Base-by-base conservation (phyloP, 192 early-diverging fungal species). In the Coemansia sp. region DNA sequence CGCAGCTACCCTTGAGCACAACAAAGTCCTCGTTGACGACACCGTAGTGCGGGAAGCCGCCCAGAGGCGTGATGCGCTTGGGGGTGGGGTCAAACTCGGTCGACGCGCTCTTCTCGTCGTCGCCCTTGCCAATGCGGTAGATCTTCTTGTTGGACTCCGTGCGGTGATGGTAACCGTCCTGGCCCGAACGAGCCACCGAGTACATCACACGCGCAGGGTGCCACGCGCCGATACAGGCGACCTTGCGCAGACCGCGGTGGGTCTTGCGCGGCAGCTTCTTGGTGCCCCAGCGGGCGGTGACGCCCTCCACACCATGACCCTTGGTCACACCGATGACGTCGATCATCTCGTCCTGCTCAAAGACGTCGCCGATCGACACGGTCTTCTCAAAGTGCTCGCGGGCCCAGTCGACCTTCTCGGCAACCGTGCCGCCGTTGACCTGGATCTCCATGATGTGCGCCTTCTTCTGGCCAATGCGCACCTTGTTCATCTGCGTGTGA, bases 141-240 rank as follows among this genome's bases (percentile, higher is more conserved):
- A 99, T 95, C 88, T 99, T 99, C 90, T 96, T 97, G 89, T 99
- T 99, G 55, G 94, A 72, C 80, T 99, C 96, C 55, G 94, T 97
- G 87, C 96, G 94, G 85, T 97, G 96, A 82, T 99, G 96, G 86
- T 93, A 97, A 83, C 96, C 96, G 80, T 92, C 80, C 84, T 99
- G 96, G 93, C 96, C 96, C 63, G 96, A 90, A 76, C 96, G 94
- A 50, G 96, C 88, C 57, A 99, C 94, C 47, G 96, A 92, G 90
- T 84, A 96, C 92, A 92, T 94, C 74, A 98, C 95, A 40, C 89
- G 84, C 56, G 85, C 82, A 62, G 91, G 89, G 83, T 96, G 92
- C 91, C 91, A 99, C 37, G 92, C 90, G 77, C 96, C 96, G 53
- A 99, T 99, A 89, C 96, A 99, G 65, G 96, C 96, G 46, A 99